These are phyloP conservation scores for Dalechampia spathulata DNA, from an alignment of 441 rosid genomes.

Conservation along the genomic window DNA sequence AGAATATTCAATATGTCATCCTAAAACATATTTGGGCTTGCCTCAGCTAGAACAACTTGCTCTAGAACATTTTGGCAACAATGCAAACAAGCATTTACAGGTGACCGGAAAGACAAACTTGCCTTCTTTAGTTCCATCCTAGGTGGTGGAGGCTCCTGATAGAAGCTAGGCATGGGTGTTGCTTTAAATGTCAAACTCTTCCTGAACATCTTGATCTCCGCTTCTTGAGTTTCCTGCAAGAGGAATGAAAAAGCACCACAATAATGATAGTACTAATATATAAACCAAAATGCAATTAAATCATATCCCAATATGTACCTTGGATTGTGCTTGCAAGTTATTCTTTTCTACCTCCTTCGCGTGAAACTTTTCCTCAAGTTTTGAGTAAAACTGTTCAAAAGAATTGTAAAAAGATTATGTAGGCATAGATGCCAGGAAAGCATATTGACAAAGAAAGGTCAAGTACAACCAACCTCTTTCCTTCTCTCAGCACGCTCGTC, in stretches of 20 bases:
- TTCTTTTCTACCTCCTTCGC: conserved; percentile 76
- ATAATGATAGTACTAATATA: conserved; percentile 1
- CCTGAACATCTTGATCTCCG: conserved; percentile 85
- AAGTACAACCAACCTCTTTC: conserved; percentile 62
- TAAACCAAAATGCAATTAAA: conserved; percentile 1
- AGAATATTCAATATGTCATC: too few species aligned
- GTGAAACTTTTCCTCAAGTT: conserved; percentile 93
- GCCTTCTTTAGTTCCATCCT: conserved; percentile 92
- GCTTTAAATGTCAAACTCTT: conserved; percentile 94
- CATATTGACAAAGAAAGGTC: background rate
- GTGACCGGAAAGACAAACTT: conserved; percentile 10
- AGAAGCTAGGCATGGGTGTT: conserved; percentile 96
- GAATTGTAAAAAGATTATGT: conserved; percentile 8
- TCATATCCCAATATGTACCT: conserved; percentile 40
- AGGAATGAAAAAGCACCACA: too few species aligned
- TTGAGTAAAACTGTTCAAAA: conserved; percentile 65
- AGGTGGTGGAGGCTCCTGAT: conserved; percentile 91
- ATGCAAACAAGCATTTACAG: background rate
- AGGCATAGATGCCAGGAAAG: too few species aligned
- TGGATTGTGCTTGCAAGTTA: conserved; percentile 80
- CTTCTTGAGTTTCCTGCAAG: conserved; percentile 87
- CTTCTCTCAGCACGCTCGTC: conserved; percentile 97
- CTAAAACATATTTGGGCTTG: too few species aligned
- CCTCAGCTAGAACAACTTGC: too few species aligned
- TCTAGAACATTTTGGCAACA: too few species aligned